Evolutionary conservation across 208 protist species (phyloP).

Genomic region (Trypanosoma platydactyli): DNA sequence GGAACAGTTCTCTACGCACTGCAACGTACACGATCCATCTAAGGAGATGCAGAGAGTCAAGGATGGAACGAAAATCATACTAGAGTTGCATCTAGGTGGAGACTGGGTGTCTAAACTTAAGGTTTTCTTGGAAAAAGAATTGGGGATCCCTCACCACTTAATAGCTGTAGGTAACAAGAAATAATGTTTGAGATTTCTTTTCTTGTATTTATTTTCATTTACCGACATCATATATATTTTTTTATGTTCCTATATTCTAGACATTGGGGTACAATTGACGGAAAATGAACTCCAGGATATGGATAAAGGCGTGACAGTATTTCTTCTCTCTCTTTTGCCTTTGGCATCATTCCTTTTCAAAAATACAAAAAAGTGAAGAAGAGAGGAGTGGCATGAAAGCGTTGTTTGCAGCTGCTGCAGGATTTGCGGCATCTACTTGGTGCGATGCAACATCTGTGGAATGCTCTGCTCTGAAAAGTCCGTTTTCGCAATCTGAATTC

Average conservation of each 20-base stretch:
- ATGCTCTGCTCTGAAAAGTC: slow-evolving; percentile 47
- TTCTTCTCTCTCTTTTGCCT: slow-evolving; percentile 15
- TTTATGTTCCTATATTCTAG: neutral
- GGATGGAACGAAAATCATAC: slow-evolving; percentile 46
- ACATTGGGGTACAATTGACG: slow-evolving; percentile 2
- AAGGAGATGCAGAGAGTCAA: slow-evolving; percentile 59
- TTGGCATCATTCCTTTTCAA: slow-evolving; percentile 3
- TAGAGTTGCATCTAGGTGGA: slow-evolving; percentile 67
- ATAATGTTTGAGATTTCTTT: neutral
- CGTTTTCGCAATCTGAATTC: slow-evolving; percentile 81
- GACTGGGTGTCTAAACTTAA: slow-evolving; percentile 34
- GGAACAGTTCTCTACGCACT: slow-evolving; percentile 59
- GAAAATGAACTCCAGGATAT: no score
- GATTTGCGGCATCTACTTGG: slow-evolving; percentile 63
- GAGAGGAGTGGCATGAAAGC: slow-evolving; percentile 53
- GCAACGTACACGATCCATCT: slow-evolving; percentile 51
- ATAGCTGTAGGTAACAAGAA: slow-evolving; percentile 14
- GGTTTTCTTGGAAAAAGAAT: slow-evolving; percentile 41
- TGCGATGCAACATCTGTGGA: slow-evolving; percentile 35
- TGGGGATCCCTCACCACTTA: slow-evolving; percentile 31
- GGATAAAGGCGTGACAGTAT: no score
- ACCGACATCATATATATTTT: neutral
- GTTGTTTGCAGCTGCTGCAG: slow-evolving; percentile 49
- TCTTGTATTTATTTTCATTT: neutral
- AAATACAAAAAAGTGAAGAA: neutral